Conservation (phyloP, 2,329 filamentous ascomycete species). For the Dryadomyces quercivorus region DNA sequence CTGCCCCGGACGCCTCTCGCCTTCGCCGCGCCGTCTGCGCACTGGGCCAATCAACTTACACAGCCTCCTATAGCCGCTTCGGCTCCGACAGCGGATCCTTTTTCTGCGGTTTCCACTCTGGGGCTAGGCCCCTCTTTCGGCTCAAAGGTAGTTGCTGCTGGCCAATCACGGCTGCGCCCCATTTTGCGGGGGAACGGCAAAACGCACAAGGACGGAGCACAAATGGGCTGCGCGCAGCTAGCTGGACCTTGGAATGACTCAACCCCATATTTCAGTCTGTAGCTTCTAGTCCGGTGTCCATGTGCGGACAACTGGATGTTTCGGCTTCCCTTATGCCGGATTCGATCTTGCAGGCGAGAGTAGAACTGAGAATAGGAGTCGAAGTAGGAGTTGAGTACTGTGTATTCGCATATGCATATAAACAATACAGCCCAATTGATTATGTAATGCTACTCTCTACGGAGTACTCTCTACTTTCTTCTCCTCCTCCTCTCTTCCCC, state of each 20-base stretch:
- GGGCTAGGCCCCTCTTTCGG: background rate
- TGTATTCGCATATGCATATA: background rate
- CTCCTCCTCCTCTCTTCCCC: no score
- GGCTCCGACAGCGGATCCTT: background rate
- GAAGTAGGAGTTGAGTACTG: no score
- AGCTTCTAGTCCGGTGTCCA: background rate
- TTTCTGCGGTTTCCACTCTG: background rate
- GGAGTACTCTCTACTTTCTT: no score
- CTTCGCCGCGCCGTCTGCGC: background rate
- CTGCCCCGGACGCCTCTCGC: no score
- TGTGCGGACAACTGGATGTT: background rate
- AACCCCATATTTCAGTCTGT: background rate
- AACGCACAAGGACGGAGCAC: background rate
- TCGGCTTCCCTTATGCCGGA: background rate
- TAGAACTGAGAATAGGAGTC: no score
- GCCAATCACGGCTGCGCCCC: slow-evolving; percentile 10
- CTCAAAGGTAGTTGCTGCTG: slow-evolving; percentile 1
- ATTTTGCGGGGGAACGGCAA: slow-evolving; percentile 7
- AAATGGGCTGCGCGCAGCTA: background rate
- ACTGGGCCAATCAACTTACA: slow-evolving; percentile 12
- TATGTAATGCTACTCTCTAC: no score
- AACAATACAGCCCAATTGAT: background rate
- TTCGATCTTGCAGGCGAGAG: no score
- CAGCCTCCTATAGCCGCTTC: slow-evolving; percentile 1
- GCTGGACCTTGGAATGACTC: background rate